A percentile compares a stretch with the other conserved stretches of the same genome.
Conservation (phyloP, 108 stramenopile genomes). For the Discostella stelligeroides region DNA sequence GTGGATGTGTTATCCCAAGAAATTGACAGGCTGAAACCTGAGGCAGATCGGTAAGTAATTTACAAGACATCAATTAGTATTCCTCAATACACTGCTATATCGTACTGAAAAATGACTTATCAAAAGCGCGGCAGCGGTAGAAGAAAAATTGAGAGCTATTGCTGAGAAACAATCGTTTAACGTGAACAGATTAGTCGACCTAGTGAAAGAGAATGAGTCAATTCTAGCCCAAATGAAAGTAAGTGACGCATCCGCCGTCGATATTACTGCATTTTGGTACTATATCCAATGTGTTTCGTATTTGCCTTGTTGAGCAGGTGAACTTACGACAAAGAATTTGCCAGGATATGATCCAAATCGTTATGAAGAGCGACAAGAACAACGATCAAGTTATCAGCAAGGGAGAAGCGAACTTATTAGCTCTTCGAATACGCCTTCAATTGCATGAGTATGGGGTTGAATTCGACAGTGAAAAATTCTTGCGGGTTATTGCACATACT, state of each 20-base stretch:
- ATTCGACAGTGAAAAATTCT: conserved; percentile 43
- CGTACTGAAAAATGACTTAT: neutral
- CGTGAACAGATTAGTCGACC: conserved; percentile 46
- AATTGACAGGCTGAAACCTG: conserved; percentile 14
- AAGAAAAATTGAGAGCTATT: conserved; percentile 40
- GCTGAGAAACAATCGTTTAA: conserved; percentile 41
- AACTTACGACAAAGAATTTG: no score
- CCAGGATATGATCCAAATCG: conserved; percentile 39
- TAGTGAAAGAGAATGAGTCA: conserved; percentile 54
- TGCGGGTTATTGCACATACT: conserved; percentile 27
- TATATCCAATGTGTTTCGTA: neutral
- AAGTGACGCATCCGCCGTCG: conserved; percentile 2
- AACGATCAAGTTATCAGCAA: conserved; percentile 27
- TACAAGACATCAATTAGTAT: no score
- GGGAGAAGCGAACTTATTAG: no score
- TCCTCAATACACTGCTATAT: no score
- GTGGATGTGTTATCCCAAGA: no score
- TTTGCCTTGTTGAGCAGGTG: conserved; percentile 23
- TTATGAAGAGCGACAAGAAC: conserved; percentile 28
- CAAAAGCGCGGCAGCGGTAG: conserved; percentile 35
- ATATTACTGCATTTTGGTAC: neutral
- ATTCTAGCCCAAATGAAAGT: no score
- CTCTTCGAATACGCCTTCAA: no score
- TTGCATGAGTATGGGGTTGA: conserved; percentile 44
- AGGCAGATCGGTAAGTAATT: conserved; percentile 28